Conservation (phyloP, 208 protist genomes). For the Trypanosoma rangeli region DNA sequence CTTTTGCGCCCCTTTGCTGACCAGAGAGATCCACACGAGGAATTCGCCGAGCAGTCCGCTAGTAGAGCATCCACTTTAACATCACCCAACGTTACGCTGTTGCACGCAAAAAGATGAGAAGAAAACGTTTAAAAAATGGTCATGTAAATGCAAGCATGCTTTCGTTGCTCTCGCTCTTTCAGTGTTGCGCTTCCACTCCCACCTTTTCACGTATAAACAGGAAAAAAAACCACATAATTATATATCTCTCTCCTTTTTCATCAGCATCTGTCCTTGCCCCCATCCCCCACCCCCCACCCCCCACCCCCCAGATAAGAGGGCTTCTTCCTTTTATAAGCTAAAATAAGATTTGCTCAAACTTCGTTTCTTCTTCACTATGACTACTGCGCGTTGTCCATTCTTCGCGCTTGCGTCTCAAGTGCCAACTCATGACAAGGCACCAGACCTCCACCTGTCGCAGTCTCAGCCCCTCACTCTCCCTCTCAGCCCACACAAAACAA, state of each 20-base stretch:
- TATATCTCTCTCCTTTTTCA: neutral
- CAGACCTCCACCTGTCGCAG: neutral
- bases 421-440: neutral
- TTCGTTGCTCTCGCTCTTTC: neutral
- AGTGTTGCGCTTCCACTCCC: neutral
- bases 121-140: conserved; percentile 5
- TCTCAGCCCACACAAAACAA: neutral
- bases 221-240: neutral
- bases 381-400: neutral
- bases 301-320: neutral
- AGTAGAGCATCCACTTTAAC: conserved; percentile 40
- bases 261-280: neutral
- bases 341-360: neutral
- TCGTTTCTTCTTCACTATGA: neutral
- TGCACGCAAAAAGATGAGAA: neutral
- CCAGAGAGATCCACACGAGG: conserved; percentile 10
- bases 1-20: conserved; percentile 35
- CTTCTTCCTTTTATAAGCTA: neutral
- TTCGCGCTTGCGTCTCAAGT: neutral
- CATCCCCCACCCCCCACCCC: neutral
- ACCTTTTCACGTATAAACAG: neutral
- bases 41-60: conserved; percentile 37
- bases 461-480: neutral
- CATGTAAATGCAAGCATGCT: neutral
- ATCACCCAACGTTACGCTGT: conserved; percentile 33